Conservation (phyloP, 2,329 filamentous ascomycete species). For the Myriosclerotinia scirpicola region DNA sequence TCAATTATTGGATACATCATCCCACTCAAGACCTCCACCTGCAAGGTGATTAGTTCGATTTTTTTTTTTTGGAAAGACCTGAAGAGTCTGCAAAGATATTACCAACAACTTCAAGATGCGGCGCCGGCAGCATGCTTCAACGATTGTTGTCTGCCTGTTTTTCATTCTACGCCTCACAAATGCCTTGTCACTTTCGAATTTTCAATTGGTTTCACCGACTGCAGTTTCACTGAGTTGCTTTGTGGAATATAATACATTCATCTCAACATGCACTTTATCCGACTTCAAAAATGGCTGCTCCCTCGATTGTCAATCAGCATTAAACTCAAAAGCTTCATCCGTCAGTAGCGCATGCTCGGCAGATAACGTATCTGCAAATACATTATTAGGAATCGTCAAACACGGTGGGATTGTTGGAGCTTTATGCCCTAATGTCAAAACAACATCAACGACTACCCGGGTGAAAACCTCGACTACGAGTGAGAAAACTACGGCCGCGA, state of each 20-base stretch:
- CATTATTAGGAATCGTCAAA: constrained; percentile 38
- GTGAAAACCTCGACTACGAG: constrained; percentile 20
- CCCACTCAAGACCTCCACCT: background rate
- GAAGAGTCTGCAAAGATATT: constrained; percentile 9
- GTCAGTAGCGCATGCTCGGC: constrained; percentile 32
- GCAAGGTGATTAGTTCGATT: constrained; percentile 6
- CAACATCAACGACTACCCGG: constrained; percentile 18
- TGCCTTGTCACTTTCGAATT: constrained; percentile 39
- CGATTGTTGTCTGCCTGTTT: constrained; percentile 28
- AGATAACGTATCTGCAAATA: constrained; percentile 30
- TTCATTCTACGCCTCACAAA: constrained; percentile 30
- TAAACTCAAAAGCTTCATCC: constrained; percentile 28
- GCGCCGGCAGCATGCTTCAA: constrained; percentile 2
- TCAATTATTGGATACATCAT: constrained; percentile 18
- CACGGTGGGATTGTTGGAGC: constrained; percentile 37
- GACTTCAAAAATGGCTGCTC: constrained; percentile 39
- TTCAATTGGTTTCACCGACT: constrained; percentile 35
- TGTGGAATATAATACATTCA: constrained; percentile 35
- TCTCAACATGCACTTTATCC: constrained; percentile 32
- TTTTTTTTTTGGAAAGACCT: constrained; percentile 14
- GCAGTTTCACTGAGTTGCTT: constrained; percentile 34
- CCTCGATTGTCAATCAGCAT: constrained; percentile 30
- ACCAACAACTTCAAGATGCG: constrained; percentile 21
- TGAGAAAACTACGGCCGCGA: constrained; percentile 20
- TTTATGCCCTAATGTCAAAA: constrained; percentile 32